A percentile compares a stretch with the other conserved stretches of the same genome.
Evolutionary conservation across 2,329 filamentous ascomycete genomes (phyloP).

Genomic region (Phaeosphaeria sp.): DNA sequence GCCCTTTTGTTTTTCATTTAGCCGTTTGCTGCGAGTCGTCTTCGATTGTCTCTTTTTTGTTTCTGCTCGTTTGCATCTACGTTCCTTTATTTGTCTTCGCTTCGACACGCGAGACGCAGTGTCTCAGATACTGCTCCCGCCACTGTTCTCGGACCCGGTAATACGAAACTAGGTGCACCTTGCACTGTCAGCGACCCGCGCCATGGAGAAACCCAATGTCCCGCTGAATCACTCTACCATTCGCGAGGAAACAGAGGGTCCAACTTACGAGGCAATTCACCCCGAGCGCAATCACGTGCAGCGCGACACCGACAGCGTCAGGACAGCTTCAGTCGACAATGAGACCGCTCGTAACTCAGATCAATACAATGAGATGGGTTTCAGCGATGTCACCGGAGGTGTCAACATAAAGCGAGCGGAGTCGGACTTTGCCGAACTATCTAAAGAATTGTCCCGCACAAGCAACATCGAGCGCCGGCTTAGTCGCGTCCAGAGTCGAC

Average conservation of each 20-base stretch:
- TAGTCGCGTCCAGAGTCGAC: conserved; percentile 56
- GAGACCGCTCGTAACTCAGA: conserved; percentile 29
- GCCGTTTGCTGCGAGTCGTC: conserved; percentile 11
- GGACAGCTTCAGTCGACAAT: conserved; percentile 29
- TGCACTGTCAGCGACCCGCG: conserved; percentile 14
- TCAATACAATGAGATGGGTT: conserved; percentile 25
- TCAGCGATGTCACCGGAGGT: conserved; percentile 20
- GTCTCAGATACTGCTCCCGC: conserved; percentile 9
- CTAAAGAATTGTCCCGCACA: conserved; percentile 51
- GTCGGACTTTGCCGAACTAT: conserved; percentile 73
- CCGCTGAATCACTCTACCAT: conserved; percentile 18
- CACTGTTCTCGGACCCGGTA: background rate
- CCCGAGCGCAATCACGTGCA: conserved; percentile 20
- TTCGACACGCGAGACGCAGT: conserved; percentile 11
- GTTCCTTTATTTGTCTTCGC: conserved; percentile 19
- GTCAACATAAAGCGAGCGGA: conserved; percentile 73
- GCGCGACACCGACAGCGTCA: conserved; percentile 25
- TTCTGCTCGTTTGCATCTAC: conserved; percentile 11
- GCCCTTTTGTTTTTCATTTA: conserved; percentile 10
- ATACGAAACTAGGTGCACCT: conserved; percentile 22
- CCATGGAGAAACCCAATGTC: conserved; percentile 31
- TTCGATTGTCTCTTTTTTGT: background rate
- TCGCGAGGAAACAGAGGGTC: conserved; percentile 29
- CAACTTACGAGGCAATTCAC: conserved; percentile 41
- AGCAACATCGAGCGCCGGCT: conserved; percentile 47